Evolutionary conservation across 1,284 basidiomycete species (phyloP), one percentile per base, ranked within the genome.

Genomic region (Stygiomarasmius scandens): DNA sequence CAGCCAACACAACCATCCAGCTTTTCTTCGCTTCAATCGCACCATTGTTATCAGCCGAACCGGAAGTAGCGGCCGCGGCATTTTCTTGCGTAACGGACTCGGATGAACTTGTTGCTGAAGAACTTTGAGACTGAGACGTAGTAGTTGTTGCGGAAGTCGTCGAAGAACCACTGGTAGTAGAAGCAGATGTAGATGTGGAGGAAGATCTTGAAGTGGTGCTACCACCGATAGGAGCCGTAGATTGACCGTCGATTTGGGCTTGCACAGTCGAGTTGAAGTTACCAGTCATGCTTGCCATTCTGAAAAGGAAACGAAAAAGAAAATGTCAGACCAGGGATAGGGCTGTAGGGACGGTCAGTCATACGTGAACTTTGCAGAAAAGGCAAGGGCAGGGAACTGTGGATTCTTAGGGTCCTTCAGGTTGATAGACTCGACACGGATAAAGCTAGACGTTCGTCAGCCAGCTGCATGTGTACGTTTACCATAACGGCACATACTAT

Each of bases 281-380:
- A 45, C 90, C 90, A 12, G 74, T 78, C 89, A 91, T 91, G 58
- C 77, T 73, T 8, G 67, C 66, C 67, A 92, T 61, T 6, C 87
- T 90, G 61, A 52, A 61, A 29, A 59, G 44, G 54, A 19, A 19
- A 11, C 23, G 14, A 49, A 24, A 48, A 22, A 19, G 62, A n/a
- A 51, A 41, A n/a, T 41, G 32, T 41, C 16, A 41, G 38, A 41
- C 6, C 61, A 25, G n/a, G 24, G 16, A 51, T 25, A 29, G 56
- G 8, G 16, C 32, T 14, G 19, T 27, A 52, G 36, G 29, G 24
- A 71, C n/a, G 38, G 38, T 9, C n/a, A n/a, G 23, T 71, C 83
- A 59, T 68, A 88, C 84, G 73, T 72, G 78, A 93, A 95, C 66
- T 85, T 85, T 58, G 92, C 82, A n/a, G 92, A 93, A 79, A 93